These are phyloP conservation scores for Thalassiosira profunda DNA, from an alignment of 108 stramenopile genomes.

Conservation along the genomic window DNA sequence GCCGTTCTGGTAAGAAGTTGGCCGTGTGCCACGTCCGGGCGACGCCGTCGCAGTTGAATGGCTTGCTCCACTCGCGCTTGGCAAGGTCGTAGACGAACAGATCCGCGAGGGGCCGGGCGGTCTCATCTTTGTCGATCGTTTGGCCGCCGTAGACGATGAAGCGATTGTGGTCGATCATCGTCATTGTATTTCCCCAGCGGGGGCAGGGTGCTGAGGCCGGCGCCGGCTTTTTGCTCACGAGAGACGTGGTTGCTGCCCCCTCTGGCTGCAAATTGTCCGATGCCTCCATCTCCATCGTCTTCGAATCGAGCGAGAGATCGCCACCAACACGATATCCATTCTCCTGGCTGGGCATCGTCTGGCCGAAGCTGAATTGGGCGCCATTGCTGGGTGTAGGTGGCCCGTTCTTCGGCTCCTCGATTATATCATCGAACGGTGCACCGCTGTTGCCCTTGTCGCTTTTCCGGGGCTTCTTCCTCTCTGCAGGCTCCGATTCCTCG, in stretches of 20 bases:
- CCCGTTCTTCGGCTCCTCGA: constrained; percentile 2
- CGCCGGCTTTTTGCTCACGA: no score
- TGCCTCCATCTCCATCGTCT: not conserved
- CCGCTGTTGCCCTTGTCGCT: not conserved
- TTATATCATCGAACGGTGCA: constrained; percentile 6
- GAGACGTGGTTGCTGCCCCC: no score
- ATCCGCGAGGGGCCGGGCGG: constrained; percentile 56
- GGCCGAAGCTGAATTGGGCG: constrained; percentile 23
- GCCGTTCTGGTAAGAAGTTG: constrained; percentile 77
- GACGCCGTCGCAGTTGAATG: constrained; percentile 72
- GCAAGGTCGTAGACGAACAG: constrained; percentile 63
- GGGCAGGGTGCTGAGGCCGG: constrained; percentile 48
- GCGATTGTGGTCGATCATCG: constrained; percentile 65
- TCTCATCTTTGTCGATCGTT: constrained; percentile 48
- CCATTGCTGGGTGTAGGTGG: constrained; percentile 3
- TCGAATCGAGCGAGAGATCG: no score
- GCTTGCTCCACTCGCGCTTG: constrained; percentile 62
- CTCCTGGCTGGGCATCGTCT: constrained; percentile 37
- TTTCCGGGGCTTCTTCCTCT: constrained; percentile 6
- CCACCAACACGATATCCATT: not conserved
- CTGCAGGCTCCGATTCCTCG: not conserved
- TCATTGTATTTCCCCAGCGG: constrained; percentile 88
- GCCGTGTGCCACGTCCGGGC: constrained; percentile 83
- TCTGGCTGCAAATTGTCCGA: no score
- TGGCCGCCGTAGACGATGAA: constrained; percentile 87